Conservation (phyloP, 169 alveolate genomes). For the Ophryocystis elektroscirrha region DNA sequence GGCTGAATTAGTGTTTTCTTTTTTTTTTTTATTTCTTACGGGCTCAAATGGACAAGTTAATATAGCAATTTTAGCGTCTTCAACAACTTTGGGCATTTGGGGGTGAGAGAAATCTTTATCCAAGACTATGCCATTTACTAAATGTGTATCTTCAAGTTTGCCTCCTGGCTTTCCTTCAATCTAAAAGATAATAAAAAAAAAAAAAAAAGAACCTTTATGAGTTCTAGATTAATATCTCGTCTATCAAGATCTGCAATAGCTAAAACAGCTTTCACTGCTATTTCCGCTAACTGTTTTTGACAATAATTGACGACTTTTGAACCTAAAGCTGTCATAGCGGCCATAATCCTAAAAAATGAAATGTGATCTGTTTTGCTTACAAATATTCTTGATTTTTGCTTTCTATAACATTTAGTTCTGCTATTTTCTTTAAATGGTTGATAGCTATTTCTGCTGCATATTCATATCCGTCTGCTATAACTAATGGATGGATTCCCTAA, state of each 20-base stretch:
- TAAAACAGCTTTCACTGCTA: slow-evolving; percentile 89
- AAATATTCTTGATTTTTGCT: neutral
- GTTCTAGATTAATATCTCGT: slow-evolving; percentile 89
- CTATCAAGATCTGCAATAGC: slow-evolving; percentile 86
- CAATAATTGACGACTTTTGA: slow-evolving; percentile 68
- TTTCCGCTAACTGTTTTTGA: slow-evolving; percentile 41
- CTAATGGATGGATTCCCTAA: neutral
- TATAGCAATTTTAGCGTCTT: slow-evolving; percentile 83
- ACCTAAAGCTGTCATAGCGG: slow-evolving; percentile 88
- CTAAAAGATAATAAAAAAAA: slow-evolving; percentile 4
- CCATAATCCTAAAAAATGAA: slow-evolving; percentile 24
- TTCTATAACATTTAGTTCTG: no score
- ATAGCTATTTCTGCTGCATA: slow-evolving; percentile 85
- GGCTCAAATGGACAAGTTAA: slow-evolving; percentile 99
- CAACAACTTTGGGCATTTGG: slow-evolving; percentile 69
- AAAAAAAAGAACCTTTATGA: slow-evolving; percentile 52
- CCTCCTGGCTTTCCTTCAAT: slow-evolving; percentile 90
- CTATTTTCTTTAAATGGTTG: slow-evolving; percentile 51
- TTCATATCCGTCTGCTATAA: no score
- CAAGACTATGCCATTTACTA: slow-evolving; percentile 69
- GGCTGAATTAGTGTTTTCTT: slow-evolving; percentile 27
- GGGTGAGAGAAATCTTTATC: slow-evolving; percentile 97
- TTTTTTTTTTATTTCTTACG: slow-evolving; percentile 4
- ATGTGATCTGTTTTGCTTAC: no score
- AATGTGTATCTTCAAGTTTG: slow-evolving; percentile 59